Base-by-base conservation (phyloP, 805 yeast species). In the Metschnikowia koreensis region DNA sequence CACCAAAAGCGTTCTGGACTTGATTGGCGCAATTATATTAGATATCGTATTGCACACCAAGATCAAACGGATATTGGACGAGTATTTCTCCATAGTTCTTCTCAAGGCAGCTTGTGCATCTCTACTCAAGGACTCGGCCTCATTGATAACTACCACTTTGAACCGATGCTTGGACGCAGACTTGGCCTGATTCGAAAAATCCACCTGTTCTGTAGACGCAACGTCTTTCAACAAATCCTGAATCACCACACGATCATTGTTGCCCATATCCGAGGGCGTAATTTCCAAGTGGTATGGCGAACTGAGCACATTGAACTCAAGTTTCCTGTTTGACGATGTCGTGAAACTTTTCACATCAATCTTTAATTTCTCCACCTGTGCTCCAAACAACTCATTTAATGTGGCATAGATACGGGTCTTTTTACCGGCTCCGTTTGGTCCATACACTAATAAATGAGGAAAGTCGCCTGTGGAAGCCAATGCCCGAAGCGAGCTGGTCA, bases 361-460 rank as follows among this genome's bases (percentile, higher is more conserved):
- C 67, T 91, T 93, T 52, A 74, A 63, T 57, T 84, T 88, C 57
- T 87, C 92, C 16, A 89, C 89, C 48, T 86, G 87, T 2, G 87
- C 68, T 0, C 98, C 98, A 63, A 86, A 94, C 36, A 94, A 76
- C 59, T 89, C 89, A 50, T 82, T 77, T 48, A 94, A 70, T 1
- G 96, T 77, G 7, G 96, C 83, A 68, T 90, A 79, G 7, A 91
- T 87, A 57, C 99, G 81, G 9, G 99, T 94, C 74, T 94, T 96
- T 66, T 94, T 94, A 52, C 99, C 99, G 13, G 96, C 89, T 5
- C 99, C 99, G 37, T 91, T 83, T 1, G 99, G 98, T 0, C 99
- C 99, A 66, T 93, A 93, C 2, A 94, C 81, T 28, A 94, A 73
- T 44, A 94, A 69, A 72, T 94, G 99, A 1, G 99, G 99, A 63